These are phyloP conservation scores for Brasenia schreberi DNA, from an alignment of 164 flowering plant genomes.

Conservation along the genomic window DNA sequence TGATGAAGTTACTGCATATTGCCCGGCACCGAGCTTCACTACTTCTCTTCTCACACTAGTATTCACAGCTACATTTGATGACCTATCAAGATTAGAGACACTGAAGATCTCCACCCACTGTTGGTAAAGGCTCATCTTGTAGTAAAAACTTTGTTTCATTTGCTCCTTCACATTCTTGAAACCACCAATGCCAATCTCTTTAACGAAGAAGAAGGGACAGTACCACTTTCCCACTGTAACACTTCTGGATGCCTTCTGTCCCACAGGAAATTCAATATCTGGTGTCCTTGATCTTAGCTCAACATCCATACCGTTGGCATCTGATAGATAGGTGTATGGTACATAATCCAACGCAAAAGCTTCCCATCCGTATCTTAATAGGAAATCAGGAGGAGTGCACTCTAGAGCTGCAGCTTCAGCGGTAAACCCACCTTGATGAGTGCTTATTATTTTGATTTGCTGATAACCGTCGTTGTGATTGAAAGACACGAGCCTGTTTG, in stretches of 20 bases:
- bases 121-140: too few species aligned
- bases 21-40: too few species aligned
- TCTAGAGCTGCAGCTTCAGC: conserved; percentile 12
- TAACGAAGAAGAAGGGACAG: conserved; percentile 11
- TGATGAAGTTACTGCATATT: too few species aligned
- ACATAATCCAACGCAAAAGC: background rate
- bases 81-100: too few species aligned
- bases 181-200: conserved; percentile 2
- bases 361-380: conserved; percentile 8
- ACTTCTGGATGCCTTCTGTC: background rate
- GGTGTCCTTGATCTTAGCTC: conserved; percentile 2
- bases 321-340: background rate
- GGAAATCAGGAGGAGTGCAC: conserved; percentile 7
- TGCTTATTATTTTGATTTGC: conserved; percentile 18
- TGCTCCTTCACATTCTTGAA: conserved; percentile 17
- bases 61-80: too few species aligned
- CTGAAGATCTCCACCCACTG: too few species aligned
- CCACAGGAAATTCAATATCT: conserved; percentile 4
- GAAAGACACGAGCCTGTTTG: conserved; percentile 23
- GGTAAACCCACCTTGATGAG: conserved; percentile 1
- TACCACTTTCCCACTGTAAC: conserved; percentile 9
- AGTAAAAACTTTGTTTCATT: conserved; percentile 19
- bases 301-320: conserved; percentile 3
- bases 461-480: conserved; percentile 29
- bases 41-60: too few species aligned